Conservation (phyloP, 2,329 filamentous ascomycete genomes). For the Apiospora hydei region DNA sequence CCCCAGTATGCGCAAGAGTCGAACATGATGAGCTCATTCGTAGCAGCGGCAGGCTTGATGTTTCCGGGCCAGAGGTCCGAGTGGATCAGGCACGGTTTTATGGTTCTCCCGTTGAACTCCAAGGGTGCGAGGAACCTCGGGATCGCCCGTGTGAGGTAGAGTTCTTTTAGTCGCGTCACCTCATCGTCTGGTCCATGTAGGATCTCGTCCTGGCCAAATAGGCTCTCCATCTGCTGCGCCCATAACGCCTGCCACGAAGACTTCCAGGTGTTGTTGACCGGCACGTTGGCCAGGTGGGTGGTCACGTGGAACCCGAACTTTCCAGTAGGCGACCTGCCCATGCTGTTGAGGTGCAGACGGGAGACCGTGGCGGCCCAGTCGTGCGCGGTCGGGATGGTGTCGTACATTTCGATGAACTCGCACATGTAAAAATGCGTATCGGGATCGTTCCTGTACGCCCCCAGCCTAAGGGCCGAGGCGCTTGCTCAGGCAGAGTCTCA, state of each 20-base stretch:
- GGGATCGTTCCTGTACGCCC: background rate
- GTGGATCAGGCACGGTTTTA: conserved; percentile 28
- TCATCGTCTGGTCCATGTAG: conserved; percentile 36
- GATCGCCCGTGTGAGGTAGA: background rate
- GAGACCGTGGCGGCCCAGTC: background rate
- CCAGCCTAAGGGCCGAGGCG: background rate
- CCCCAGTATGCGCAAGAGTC: conserved; percentile 33
- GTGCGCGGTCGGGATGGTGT: background rate
- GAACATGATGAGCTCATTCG: conserved; percentile 24
- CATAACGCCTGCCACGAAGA: conserved; percentile 29
- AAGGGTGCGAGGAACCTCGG: background rate
- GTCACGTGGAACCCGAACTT: conserved; percentile 1
- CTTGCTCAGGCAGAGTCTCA: background rate
- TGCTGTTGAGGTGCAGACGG: background rate
- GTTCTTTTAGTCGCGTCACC: conserved; percentile 23
- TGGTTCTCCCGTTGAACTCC: background rate
- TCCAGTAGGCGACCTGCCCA: background rate
- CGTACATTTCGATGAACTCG: background rate
- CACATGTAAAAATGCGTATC: background rate
- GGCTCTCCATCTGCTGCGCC: conserved; percentile 29
- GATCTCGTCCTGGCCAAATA: conserved; percentile 34
- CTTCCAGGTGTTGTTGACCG: background rate
- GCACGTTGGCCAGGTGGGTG: background rate
- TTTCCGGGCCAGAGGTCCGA: conserved; percentile 33
- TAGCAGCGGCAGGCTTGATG: conserved; percentile 23